A percentile compares a stretch with the other conserved stretches of the same genome.
These are phyloP conservation scores for Beauveria pseudobassiana DNA, from an alignment of 2,329 filamentous ascomycete genomes.

Conservation along the genomic window DNA sequence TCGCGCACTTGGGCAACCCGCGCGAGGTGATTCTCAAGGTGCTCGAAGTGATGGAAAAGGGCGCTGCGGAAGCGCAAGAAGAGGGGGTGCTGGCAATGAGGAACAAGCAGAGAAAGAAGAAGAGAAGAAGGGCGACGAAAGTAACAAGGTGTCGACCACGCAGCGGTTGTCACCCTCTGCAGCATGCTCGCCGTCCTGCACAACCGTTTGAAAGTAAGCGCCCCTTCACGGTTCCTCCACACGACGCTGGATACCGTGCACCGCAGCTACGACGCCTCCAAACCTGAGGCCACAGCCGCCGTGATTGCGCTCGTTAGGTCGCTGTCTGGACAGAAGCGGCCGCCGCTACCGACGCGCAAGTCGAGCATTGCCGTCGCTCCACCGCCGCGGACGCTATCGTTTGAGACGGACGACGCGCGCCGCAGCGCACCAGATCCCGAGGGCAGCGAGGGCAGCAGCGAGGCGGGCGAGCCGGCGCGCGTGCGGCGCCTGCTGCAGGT, in stretches of 20 bases:
- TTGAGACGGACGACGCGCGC: conserved; percentile 40
- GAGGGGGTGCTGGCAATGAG: too few relatives aligned
- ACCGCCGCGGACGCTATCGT: conserved; percentile 50
- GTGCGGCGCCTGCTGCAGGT: conserved; percentile 61
- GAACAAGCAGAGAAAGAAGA: neutral
- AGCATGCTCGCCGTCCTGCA: conserved; percentile 68
- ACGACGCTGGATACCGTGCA: conserved; percentile 68
- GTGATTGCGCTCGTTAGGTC: conserved; percentile 65
- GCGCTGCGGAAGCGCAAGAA: conserved; percentile 26
- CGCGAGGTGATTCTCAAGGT: conserved; percentile 76
- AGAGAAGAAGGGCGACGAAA: conserved; percentile 19
- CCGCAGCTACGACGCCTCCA: conserved; percentile 54
- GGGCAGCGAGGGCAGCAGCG: conserved; percentile 35
- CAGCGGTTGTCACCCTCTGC: conserved; percentile 58
- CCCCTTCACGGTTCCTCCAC: conserved; percentile 70
- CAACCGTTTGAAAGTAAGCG: conserved; percentile 66
- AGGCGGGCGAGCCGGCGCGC: conserved; percentile 45
- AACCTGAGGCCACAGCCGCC: conserved; percentile 60
- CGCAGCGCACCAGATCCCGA: conserved; percentile 57
- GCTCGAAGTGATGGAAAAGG: conserved; percentile 60
- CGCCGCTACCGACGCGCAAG: conserved; percentile 50
- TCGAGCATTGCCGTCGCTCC: conserved; percentile 51
- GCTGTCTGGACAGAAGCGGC: conserved; percentile 59
- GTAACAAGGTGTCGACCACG: conserved; percentile 25
- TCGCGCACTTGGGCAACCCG: conserved; percentile 71